Conservation (phyloP, 2,329 filamentous ascomycete genomes). For the Fusarium redolens region DNA sequence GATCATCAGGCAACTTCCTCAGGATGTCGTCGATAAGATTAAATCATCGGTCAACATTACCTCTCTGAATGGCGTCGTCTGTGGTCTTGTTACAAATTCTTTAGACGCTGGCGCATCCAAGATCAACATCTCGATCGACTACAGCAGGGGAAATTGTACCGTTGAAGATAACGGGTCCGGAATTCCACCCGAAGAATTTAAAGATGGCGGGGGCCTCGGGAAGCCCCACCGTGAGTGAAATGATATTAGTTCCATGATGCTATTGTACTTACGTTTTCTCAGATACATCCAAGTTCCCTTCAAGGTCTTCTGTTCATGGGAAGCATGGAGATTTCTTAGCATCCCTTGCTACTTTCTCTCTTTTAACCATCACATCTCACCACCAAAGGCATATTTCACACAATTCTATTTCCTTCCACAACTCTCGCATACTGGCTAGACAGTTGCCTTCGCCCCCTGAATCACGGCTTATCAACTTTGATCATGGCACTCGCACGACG, state of each 20-base stretch:
- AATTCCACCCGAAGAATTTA: slow-evolving; percentile 79
- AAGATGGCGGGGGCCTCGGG: slow-evolving; percentile 74
- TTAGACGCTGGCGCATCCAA: slow-evolving; percentile 81
- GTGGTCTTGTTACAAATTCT: slow-evolving; percentile 83
- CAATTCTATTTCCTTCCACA: slow-evolving; percentile 76
- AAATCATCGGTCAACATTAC: slow-evolving; percentile 86
- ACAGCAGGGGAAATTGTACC: slow-evolving; percentile 77
- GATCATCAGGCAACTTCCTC: slow-evolving; percentile 76
- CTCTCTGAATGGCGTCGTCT: slow-evolving; percentile 76
- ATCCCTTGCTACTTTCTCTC: slow-evolving; percentile 78
- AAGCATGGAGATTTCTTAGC: slow-evolving; percentile 80
- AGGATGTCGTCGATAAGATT: slow-evolving; percentile 79
- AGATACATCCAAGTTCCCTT: slow-evolving; percentile 83
- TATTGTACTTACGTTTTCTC: slow-evolving; percentile 12
- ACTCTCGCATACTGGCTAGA: slow-evolving; percentile 73
- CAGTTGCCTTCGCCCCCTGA: slow-evolving; percentile 70
- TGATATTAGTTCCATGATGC: not conserved
- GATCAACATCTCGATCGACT: slow-evolving; percentile 79
- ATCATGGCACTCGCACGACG: slow-evolving; percentile 79
- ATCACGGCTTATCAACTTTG: slow-evolving; percentile 64
- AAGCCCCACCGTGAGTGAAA: slow-evolving; percentile 74
- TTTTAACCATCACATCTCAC: slow-evolving; percentile 81
- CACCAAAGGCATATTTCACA: slow-evolving; percentile 69
- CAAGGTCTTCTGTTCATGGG: slow-evolving; percentile 66
- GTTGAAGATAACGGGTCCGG: slow-evolving; percentile 89